Conservation (phyloP, 192 early-diverging fungal species). For the Rhizoclosmatium globosum region DNA sequence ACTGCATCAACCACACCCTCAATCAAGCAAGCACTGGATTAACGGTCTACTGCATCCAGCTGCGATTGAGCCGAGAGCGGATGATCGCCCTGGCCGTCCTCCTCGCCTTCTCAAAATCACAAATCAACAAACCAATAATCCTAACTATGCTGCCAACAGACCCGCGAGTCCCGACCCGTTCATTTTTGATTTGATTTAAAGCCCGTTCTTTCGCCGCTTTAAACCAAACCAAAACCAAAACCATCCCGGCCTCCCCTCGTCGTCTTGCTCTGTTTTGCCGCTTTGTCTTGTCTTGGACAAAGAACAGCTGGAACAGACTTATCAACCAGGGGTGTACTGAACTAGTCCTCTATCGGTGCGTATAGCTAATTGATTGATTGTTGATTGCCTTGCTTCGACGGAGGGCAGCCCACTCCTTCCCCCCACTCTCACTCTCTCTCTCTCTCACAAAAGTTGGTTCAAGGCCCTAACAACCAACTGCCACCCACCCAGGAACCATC, state of each 20-base stretch:
- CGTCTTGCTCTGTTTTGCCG: not conserved
- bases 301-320: not conserved
- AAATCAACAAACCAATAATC: too few species aligned
- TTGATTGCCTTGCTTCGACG: not conserved
- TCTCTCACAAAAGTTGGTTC: too few species aligned
- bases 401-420: too few species aligned
- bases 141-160: not conserved
- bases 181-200: not conserved
- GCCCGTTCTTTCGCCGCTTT: not conserved
- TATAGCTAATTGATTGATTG: not conserved
- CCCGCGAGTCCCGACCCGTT: not conserved
- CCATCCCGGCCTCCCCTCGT: constrained; percentile 7
- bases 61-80: too few species aligned
- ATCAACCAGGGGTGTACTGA: not conserved
- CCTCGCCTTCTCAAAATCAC: too few species aligned
- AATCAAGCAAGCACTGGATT: too few species aligned
- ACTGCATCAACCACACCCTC: too few species aligned
- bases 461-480: too few species aligned
- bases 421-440: not conserved
- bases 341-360: constrained; percentile 7
- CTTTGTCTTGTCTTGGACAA: not conserved
- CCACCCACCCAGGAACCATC: not conserved
- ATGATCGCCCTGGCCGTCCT: too few species aligned
- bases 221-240: not conserved
- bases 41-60: too few species aligned